Evolutionary conservation across 1,284 basidiomycete genomes (phyloP), one percentile per base, ranked within the genome.

Genomic region (Leccinum subspadiceum): DNA sequence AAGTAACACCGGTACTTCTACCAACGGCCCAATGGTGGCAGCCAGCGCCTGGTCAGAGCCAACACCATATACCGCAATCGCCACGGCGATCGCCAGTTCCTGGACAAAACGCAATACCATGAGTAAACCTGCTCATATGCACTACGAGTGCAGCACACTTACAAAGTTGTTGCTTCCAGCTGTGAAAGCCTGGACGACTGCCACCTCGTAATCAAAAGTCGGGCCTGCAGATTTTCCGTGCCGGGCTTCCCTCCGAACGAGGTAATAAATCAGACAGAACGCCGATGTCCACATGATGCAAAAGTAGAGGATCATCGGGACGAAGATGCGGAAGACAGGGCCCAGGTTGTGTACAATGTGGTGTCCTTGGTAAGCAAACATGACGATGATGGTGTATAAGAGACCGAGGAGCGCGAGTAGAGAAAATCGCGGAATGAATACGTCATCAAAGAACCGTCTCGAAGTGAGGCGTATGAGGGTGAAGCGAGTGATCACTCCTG

Each of bases 31-130:
- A 26, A 90, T 85, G 0, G 90, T 92, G 5, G 90, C 88, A 0
- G 91, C 90, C 0, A 93, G 78, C 0, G 88, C 90, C 70, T 93
- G 86, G 59, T 88, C 83, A 0, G 87, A 89, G 8, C 84, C 78
- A 2, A 87, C 84, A 1, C 91, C 91, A 69, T 89, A 95, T 0
- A 89, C 83, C 0, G 91, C 86, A 37, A 94, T 88, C 2, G 86
- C 83, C 2, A 95, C 87, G 0, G 93, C 93, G 59, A 94, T 95
- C 0, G 93, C 92, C 0, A 95, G 79, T 73, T 93, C 90, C 83
- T 81, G 60, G 1, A 22, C 41, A 41, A 17, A 8, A 33, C 5
- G 1, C 10, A 3, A 5, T 15, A 15, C 1, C n/a, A 29, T 5
- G 24, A 24, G 35, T 1, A 4, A 26, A n/a, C 17, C 26, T 26